Percentiles rank a stretch among this genome's conserved stretches.
phyloP scores from a whole-genome alignment of 225 moss, liverwort and hornwort species.

The Asterella californica region DNA sequence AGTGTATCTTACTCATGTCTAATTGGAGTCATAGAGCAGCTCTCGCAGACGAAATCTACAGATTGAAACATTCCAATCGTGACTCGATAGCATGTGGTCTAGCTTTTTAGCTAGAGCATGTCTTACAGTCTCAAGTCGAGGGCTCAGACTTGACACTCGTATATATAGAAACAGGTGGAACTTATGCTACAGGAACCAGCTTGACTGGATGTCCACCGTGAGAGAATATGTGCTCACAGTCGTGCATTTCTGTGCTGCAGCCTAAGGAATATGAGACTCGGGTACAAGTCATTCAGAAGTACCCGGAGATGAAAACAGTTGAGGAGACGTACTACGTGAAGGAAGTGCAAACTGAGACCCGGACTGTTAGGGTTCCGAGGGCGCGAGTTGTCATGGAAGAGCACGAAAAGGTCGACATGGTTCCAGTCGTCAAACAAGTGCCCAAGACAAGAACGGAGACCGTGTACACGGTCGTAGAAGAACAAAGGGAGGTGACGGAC shows the following conservation, averaged over 20 bases:
- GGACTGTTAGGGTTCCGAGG: constrained; percentile 27
- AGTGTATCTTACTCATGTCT: no score
- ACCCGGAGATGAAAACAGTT: constrained; percentile 57
- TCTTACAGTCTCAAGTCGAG: neutral
- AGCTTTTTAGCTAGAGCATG: no score
- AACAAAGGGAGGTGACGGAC: constrained; percentile 53
- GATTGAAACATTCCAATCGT: neutral
- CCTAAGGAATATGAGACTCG: constrained; percentile 63
- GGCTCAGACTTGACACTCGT: neutral
- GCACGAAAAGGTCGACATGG: constrained; percentile 48
- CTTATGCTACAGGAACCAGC: no score
- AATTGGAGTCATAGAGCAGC: no score
- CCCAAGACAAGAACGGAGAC: constrained; percentile 42
- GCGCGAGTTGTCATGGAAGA: constrained; percentile 60
- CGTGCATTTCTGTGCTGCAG: constrained; percentile 22
- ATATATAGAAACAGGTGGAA: neutral
- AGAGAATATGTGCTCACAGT: neutral
- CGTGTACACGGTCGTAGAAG: constrained; percentile 47
- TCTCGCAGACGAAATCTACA: no score
- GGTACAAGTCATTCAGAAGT: constrained; percentile 61
- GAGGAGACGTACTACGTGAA: constrained; percentile 65
- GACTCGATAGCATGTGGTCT: neutral
- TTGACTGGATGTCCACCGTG: no score
- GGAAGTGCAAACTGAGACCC: constrained; percentile 55
- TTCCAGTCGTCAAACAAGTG: constrained; percentile 59